Percentiles rank a stretch among this genome's conserved stretches.
Conservation (phyloP, 208 protist species). For the Novymonas esmeraldas region DNA sequence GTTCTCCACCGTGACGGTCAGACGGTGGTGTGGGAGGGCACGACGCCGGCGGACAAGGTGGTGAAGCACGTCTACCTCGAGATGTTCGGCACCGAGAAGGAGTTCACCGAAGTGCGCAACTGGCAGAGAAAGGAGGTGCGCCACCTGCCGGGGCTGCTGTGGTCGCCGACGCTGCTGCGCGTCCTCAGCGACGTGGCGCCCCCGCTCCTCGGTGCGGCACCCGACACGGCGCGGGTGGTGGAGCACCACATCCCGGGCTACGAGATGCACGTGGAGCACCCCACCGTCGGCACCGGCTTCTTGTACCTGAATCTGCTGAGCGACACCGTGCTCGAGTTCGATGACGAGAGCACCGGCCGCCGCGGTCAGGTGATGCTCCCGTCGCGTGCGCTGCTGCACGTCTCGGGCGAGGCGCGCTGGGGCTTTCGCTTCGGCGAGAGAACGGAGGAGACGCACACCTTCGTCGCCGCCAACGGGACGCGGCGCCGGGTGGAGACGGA, state of each 20-base stretch:
- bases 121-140: conserved; percentile 68
- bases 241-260: conserved; percentile 87
- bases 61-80: conserved; percentile 85
- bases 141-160: conserved; percentile 71
- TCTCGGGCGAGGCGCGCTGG: conserved; percentile 84
- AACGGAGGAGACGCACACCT: conserved; percentile 55
- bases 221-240: conserved; percentile 84
- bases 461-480: conserved; percentile 31
- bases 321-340: conserved; percentile 81
- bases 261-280: conserved; percentile 87
- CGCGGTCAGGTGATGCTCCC: conserved; percentile 70
- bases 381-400: conserved; percentile 63
- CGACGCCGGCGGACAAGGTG: conserved; percentile 56
- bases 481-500: conserved; percentile 59
- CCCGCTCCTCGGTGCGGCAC: conserved; percentile 40
- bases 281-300: conserved; percentile 78
- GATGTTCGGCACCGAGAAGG: conserved; percentile 69
- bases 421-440: conserved; percentile 83
- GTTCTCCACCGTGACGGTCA: conserved; percentile 77
- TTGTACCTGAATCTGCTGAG: conserved; percentile 81
- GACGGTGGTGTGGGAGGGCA: conserved; percentile 42
- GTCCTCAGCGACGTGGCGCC: conserved; percentile 41
- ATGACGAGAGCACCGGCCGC: conserved; percentile 83
- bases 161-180: conserved; percentile 75
- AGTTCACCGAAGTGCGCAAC: conserved; percentile 83